Percentiles rank a stretch among this genome's conserved stretches.
phyloP scores from a whole-genome alignment of 257 asterid genomes.

The Solanum lycopersicoides region DNA sequence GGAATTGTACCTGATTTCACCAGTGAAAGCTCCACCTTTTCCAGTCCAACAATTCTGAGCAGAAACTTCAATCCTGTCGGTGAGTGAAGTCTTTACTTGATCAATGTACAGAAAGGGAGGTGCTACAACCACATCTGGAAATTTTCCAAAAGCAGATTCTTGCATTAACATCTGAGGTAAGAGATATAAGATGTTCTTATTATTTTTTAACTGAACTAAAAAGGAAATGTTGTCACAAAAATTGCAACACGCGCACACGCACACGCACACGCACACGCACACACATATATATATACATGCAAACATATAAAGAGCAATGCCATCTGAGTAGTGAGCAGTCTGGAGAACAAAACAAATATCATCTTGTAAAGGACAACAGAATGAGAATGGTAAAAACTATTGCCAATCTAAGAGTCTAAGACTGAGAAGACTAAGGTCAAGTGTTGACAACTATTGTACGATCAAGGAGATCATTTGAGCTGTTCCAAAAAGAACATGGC shows the following conservation, averaged over 20 bases:
- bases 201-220: neutral
- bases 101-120: constrained; percentile 97
- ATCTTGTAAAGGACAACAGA: neutral
- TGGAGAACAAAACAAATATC: neutral
- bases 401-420: neutral
- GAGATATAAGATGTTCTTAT: neutral
- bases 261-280: neutral
- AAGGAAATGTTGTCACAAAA: neutral
- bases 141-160: neutral
- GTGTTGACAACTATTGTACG: neutral
- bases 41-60: constrained; percentile 98
- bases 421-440: neutral
- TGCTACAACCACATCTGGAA: constrained; percentile 89
- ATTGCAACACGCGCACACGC: neutral
- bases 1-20: constrained; percentile 77
- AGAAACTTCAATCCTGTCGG: constrained; percentile 68
- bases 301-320: neutral
- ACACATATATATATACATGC: neutral
- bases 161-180: neutral
- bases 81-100: constrained; percentile 71
- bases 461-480: neutral
- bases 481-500: neutral
- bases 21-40: constrained; percentile 99
- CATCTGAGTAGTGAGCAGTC: neutral
- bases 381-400: neutral